Evolutionary conservation across 805 yeast genomes (phyloP), one percentile per base, ranked within the genome.

Genomic region (Candida ficus): DNA sequence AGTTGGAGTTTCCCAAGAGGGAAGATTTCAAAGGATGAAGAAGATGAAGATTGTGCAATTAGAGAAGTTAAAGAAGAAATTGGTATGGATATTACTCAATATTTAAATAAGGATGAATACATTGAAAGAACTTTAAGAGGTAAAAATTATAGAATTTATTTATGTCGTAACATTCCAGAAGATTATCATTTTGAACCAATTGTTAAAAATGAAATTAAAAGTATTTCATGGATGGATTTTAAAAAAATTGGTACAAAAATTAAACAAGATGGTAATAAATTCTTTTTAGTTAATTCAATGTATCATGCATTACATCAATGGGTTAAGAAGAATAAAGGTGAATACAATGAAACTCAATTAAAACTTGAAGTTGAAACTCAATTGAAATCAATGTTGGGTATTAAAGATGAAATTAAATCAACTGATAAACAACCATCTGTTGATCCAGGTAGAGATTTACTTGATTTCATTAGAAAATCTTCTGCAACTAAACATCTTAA

Each of bases 1-100:
- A 64, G 83, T 1, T 93, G 98, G 98, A 84, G 96, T 7, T 93
- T 93, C 56, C 99, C 99, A 6, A 71, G 96, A 60, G 99, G 99
- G 6, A 93, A 93, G 62, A 93, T 93, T 42, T 86, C 95, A 29
- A 90, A 93, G 58, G 95, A 82, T 56, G 99, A 93, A 66, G 68
- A 79, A 13, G 99, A 93, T 61, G 72, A 78, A 6, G 80, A 76
- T 39, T 95, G 99, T 66, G 97, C 98, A 5, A 63, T 87, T 12
- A 75, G 99, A 53, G 99, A 93, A 60, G 89, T 86, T 18, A 74
- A 73, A 46, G 99, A 93, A 63, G 99, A 93, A 62, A 91, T 90
- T 13, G 96, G 98, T 0, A 90, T 82, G 55, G 95, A 93, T 60
- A 80, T 87, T 37, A 62, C 80, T 1, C 78, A 77, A 14, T 75